Evolutionary conservation across 2,329 filamentous ascomycete genomes (phyloP).

Genomic region (Aspergillus awamori): DNA sequence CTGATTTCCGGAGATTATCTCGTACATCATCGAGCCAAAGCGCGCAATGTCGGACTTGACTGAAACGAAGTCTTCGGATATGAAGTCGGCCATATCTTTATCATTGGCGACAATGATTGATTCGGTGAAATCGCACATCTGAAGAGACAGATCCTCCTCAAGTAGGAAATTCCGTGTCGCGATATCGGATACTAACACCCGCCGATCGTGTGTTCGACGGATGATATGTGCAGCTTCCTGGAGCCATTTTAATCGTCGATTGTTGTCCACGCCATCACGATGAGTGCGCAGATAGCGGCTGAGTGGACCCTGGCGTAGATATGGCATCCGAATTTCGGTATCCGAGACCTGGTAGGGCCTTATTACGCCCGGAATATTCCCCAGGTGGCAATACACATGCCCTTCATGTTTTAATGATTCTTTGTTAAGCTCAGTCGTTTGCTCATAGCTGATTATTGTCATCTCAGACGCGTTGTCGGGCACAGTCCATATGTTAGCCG

Average conservation of each 20-base stretch:
- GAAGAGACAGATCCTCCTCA: neutral
- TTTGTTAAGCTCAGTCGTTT: neutral
- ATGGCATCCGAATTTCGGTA: neutral
- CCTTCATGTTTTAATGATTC: neutral
- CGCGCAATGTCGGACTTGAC: neutral
- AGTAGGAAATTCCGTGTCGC: neutral
- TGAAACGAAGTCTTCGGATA: neutral
- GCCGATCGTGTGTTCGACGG: neutral
- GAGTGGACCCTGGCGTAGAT: neutral
- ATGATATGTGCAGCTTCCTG: neutral
- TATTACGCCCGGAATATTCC: neutral
- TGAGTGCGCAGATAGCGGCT: neutral
- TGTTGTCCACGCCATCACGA: neutral
- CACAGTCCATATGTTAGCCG: neutral
- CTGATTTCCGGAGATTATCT: neutral
- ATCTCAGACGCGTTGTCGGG: neutral
- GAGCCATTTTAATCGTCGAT: neutral
- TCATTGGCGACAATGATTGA: neutral
- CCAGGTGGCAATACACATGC: neutral
- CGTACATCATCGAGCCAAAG: neutral
- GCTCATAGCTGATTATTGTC: neutral
- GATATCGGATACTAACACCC: neutral
- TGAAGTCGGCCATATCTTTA: neutral
- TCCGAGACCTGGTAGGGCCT: neutral
- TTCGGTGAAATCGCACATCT: neutral